These are phyloP conservation scores for Brasenia schreberi DNA, from an alignment of 164 flowering plant species.

Conservation along the genomic window DNA sequence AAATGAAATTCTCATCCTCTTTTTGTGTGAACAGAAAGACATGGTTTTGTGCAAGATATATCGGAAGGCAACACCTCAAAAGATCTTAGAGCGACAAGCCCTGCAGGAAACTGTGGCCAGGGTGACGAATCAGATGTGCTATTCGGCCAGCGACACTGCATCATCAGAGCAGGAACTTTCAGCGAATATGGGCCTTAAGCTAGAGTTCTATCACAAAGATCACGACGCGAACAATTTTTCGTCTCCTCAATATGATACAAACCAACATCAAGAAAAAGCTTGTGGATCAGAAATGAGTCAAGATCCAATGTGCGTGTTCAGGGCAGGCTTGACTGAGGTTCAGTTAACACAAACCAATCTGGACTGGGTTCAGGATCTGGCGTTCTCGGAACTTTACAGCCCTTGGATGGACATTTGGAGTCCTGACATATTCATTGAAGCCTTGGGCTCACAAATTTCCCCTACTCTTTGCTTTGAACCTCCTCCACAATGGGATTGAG, in stretches of 20 bases:
- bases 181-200: not conserved
- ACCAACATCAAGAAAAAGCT: slow-evolving; percentile 1
- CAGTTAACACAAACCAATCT: slow-evolving; percentile 35
- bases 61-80: slow-evolving; percentile 82
- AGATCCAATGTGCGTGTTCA: slow-evolving; percentile 10
- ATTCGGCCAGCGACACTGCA: slow-evolving; percentile 13
- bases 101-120: slow-evolving; percentile 42
- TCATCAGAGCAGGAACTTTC: slow-evolving; percentile 12
- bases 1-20: not conserved
- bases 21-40: slow-evolving; percentile 14
- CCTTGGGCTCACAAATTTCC: not conserved
- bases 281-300: slow-evolving; percentile 1
- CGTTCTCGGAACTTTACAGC: slow-evolving; percentile 35
- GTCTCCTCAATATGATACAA: not conserved
- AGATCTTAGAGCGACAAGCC: slow-evolving; percentile 80
- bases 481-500: not conserved
- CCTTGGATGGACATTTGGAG: slow-evolving; percentile 52
- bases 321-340: slow-evolving; percentile 36
- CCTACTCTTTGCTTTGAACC: not conserved
- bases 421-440: slow-evolving; percentile 12
- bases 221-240: slow-evolving; percentile 2
- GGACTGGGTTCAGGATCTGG: slow-evolving; percentile 50
- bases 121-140: slow-evolving; percentile 5
- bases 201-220: not conserved
- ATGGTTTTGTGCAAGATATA: slow-evolving; percentile 81